Evolutionary conservation across 345 rosid species (phyloP).

Genomic region (sweet orange (Citrus sinensis)): DVS_A1.0 CM039164.1:21213501-21214000

Average conservation of each 20-base stretch:
- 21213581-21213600: neutral
- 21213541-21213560: constrained; percentile 61
- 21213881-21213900: constrained; percentile 10
- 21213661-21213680: neutral
- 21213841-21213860: constrained; percentile 64
- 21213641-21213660: neutral
- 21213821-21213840: constrained; percentile 70
- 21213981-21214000: constrained; percentile 87
- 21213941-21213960: neutral
- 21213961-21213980: constrained; percentile 57
- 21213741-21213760: neutral
- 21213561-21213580: constrained; percentile 46
- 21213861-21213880: constrained; percentile 48
- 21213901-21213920: neutral
- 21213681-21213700: neutral
- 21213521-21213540: neutral
- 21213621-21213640: neutral
- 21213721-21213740: neutral
- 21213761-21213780: constrained; percentile 21
- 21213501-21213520: neutral
- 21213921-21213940: neutral
- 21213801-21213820: constrained; percentile 85
- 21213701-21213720: neutral
- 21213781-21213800: constrained; percentile 82
- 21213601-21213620: neutral